Conservation (phyloP, 139 green algal species). For the Protoeuglena noctilucae region DNA sequence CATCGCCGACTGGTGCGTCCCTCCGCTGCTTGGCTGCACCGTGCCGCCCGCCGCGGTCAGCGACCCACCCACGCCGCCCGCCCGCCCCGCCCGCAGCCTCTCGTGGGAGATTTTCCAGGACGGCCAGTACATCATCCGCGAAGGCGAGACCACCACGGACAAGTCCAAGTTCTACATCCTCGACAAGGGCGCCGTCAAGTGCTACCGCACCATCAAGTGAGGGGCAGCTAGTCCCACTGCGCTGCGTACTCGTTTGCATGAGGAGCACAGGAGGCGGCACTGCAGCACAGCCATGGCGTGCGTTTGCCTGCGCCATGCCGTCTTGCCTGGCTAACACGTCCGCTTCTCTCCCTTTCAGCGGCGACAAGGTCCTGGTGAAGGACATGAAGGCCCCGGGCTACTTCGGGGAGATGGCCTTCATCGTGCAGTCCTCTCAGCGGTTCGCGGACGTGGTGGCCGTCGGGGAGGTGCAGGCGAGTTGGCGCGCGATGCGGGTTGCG, state of each 20-base stretch:
- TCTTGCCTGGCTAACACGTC: too few species aligned
- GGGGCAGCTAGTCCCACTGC: neutral
- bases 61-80: too few species aligned
- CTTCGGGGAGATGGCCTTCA: slow-evolving; percentile 39
- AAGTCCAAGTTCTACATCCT: slow-evolving; percentile 43
- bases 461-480: too few species aligned
- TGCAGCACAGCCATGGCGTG: too few species aligned
- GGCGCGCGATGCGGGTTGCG: too few species aligned
- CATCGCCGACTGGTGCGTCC: slow-evolving; percentile 44
- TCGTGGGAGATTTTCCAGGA: slow-evolving; percentile 15
- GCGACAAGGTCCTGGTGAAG: slow-evolving; percentile 16
- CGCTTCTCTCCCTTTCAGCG: too few species aligned
- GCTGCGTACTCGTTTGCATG: slow-evolving; percentile 10
- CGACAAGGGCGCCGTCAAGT: slow-evolving; percentile 27
- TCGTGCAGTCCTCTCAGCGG: neutral
- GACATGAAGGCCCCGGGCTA: slow-evolving; percentile 15
- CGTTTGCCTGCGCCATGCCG: too few species aligned
- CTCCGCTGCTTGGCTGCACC: too few species aligned
- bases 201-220: slow-evolving; percentile 27
- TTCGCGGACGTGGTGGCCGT: slow-evolving; percentile 28
- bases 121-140: slow-evolving; percentile 24
- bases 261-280: too few species aligned
- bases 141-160: slow-evolving; percentile 18
- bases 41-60: too few species aligned
- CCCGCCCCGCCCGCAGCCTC: too few species aligned